Evolutionary conservation across 371 early-diverging fungal genomes (phyloP).

Genomic region (Phascolomyces articulosus): DNA sequence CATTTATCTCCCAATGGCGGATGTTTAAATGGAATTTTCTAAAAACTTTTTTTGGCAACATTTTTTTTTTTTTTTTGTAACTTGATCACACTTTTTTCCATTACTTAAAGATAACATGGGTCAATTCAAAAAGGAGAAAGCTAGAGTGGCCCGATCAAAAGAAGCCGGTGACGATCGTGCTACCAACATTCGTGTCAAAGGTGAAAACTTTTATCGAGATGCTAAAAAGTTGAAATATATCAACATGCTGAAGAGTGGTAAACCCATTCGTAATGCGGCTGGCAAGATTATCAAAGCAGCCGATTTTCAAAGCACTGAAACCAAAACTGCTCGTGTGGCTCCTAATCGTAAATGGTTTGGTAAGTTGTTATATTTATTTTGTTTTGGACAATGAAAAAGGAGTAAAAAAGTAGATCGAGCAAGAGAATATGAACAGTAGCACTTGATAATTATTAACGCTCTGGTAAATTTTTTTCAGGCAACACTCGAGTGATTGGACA

Average conservation of each 20-base stretch:
- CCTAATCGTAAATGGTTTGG: slow-evolving; percentile 99
- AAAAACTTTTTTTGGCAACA: too few species aligned
- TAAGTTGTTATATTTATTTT: slow-evolving; percentile 41
- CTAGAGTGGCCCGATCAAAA: slow-evolving; percentile 54
- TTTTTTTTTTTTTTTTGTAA: too few species aligned
- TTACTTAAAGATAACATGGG: slow-evolving; percentile 46
- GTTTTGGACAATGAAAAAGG: too few species aligned
- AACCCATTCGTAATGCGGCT: slow-evolving; percentile 82
- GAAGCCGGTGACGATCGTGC: slow-evolving; percentile 57
- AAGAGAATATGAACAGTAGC: too few species aligned
- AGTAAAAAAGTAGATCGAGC: too few species aligned
- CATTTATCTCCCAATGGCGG: too few species aligned
- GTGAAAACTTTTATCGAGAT: slow-evolving; percentile 97
- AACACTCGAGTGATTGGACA: slow-evolving; percentile 96
- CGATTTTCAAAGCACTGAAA: slow-evolving; percentile 85
- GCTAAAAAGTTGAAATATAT: slow-evolving; percentile 88
- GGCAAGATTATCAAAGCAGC: slow-evolving; percentile 97
- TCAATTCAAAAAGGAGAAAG: slow-evolving; percentile 70
- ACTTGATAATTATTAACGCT: not conserved
- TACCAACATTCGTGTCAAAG: slow-evolving; percentile 80
- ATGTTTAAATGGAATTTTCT: too few species aligned
- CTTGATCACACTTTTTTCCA: too few species aligned
- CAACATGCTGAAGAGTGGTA: slow-evolving; percentile 94
- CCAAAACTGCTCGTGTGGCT: slow-evolving; percentile 84
- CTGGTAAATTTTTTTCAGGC: slow-evolving; percentile 42